phyloP scores from a whole-genome alignment of 371 early-diverging fungal species.

The Mucor sp. region DNA sequence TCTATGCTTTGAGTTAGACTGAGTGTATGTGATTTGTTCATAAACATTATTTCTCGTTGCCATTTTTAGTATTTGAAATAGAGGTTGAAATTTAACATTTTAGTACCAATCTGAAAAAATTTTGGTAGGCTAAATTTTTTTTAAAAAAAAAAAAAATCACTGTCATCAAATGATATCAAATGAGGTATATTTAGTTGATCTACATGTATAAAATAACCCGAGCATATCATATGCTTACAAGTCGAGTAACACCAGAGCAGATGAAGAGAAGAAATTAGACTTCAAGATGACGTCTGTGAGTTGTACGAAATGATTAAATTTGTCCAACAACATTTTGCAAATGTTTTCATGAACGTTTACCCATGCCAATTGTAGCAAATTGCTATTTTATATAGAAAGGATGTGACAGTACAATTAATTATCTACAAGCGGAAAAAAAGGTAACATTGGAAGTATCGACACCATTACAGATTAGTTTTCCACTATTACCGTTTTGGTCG shows the following conservation, averaged over 20 bases:
- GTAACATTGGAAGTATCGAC: background rate
- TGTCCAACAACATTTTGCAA: background rate
- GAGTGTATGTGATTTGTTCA: background rate
- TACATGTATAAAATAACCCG: background rate
- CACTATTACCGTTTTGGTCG: background rate
- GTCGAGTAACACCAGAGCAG: background rate
- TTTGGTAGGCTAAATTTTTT: background rate
- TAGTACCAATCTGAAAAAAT: background rate
- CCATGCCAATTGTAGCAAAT: background rate
- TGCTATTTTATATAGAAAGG: background rate
- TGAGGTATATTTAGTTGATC: background rate
- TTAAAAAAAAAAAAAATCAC: background rate
- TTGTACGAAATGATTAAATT: conserved; percentile 6
- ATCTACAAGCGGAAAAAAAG: background rate
- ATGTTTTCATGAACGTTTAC: conserved; percentile 3
- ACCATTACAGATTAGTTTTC: background rate
- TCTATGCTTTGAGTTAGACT: background rate
- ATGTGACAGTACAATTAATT: background rate
- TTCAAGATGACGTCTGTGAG: conserved; percentile 2
- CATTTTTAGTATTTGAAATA: conserved; percentile 4
- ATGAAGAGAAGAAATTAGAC: background rate
- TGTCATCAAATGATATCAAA: background rate
- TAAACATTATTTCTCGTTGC: background rate
- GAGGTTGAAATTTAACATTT: background rate
- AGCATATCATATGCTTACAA: background rate